Evolutionary conservation across 2,329 filamentous ascomycete genomes (phyloP).

Genomic region (Colletotrichum musae): DNA sequence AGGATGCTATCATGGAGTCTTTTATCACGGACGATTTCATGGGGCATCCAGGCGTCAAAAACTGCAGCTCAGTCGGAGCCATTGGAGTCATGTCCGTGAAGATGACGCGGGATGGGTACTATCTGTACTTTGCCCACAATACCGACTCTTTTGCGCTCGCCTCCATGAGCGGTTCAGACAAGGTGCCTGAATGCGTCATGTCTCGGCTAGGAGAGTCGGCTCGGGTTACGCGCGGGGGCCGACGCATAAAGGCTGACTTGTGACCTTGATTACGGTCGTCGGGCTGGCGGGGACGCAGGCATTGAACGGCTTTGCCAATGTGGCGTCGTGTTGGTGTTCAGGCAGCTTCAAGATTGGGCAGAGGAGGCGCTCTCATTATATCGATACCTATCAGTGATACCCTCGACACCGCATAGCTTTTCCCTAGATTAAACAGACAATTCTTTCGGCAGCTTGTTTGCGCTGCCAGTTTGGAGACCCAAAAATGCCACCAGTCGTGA

Average conservation of each 20-base stretch:
- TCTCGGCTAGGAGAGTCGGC: conserved; percentile 75
- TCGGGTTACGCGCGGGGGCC: conserved; percentile 69
- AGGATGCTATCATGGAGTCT: conserved; percentile 79
- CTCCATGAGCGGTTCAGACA: conserved; percentile 87
- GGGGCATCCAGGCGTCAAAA: conserved; percentile 86
- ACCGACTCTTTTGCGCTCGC: conserved; percentile 91
- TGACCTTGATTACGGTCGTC: neutral
- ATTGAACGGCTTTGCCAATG: neutral
- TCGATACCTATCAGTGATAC: conserved; percentile 36
- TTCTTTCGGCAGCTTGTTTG: neutral
- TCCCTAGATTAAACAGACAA: conserved; percentile 16
- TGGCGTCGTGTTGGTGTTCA: neutral
- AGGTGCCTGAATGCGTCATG: conserved; percentile 86
- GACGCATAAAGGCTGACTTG: conserved; percentile 57
- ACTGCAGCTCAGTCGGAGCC: conserved; percentile 85
- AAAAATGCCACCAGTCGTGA: no score
- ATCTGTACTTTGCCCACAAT: conserved; percentile 95
- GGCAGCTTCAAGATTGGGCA: neutral
- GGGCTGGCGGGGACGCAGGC: neutral
- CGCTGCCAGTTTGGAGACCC: no score
- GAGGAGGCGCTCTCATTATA: neutral
- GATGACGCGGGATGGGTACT: conserved; percentile 81
- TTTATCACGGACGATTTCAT: conserved; percentile 95
- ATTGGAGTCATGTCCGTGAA: conserved; percentile 95
- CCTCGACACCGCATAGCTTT: conserved; percentile 16